phyloP scores from a whole-genome alignment of 1,284 basidiomycete species.

The Ustilago esculenta region DNA sequence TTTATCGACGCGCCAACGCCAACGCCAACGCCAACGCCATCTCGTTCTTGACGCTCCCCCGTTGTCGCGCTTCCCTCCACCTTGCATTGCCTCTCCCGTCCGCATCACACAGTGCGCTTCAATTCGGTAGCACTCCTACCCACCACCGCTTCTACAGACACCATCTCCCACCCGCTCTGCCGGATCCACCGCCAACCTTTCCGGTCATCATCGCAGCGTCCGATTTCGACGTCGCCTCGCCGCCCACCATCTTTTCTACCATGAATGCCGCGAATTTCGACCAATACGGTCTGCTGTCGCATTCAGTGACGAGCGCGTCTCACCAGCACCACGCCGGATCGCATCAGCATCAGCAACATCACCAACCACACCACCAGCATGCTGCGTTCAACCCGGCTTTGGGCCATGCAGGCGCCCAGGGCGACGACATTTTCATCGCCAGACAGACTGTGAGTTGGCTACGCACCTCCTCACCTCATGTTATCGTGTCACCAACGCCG shows the following conservation, averaged over 20 bases:
- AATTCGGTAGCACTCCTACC: neutral
- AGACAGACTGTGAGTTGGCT: slow-evolving; percentile 39
- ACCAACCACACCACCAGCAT: slow-evolving; percentile 42
- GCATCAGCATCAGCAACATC: slow-evolving; percentile 47
- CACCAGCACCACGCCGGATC: slow-evolving; percentile 46
- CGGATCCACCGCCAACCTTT: neutral
- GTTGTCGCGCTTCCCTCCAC: slow-evolving; percentile 15
- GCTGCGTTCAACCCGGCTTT: slow-evolving; percentile 43
- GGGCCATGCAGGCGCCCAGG: slow-evolving; percentile 32
- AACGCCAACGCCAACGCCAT: no score
- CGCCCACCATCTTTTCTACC: slow-evolving; percentile 45
- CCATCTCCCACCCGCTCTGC: neutral
- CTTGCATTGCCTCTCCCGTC: neutral
- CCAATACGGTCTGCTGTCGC: slow-evolving; percentile 50
- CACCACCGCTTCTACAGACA: neutral
- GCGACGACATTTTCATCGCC: slow-evolving; percentile 50
- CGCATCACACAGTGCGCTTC: neutral
- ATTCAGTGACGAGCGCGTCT: slow-evolving; percentile 37
- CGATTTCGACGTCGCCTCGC: slow-evolving; percentile 34
- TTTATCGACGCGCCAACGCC: slow-evolving; percentile 16
- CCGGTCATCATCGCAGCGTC: slow-evolving; percentile 37
- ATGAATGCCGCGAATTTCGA: slow-evolving; percentile 52
- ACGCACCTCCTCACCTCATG: no score
- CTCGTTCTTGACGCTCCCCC: slow-evolving; percentile 3
- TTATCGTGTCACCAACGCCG: no score